phyloP scores from a whole-genome alignment of 805 yeast species.

The Pichia kluyveri region DNA sequence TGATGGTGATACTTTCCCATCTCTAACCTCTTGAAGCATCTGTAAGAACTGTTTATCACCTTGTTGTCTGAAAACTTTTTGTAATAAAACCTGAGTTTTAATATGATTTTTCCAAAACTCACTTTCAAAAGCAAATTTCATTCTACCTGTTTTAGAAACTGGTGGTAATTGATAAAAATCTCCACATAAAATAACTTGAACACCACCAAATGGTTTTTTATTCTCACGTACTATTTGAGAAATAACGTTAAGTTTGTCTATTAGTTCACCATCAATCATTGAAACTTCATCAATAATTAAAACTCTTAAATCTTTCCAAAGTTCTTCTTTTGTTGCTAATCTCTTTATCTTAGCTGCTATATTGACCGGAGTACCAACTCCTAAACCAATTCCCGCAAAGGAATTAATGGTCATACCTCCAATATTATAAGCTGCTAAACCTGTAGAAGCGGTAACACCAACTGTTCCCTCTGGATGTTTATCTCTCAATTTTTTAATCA shows the following conservation, averaged over 20 bases:
- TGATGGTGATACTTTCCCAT: conserved; percentile 44
- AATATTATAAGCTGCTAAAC: conserved; percentile 73
- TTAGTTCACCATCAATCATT: conserved; percentile 64
- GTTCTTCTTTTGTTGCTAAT: conserved; percentile 36
- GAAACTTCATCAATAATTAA: conserved; percentile 71
- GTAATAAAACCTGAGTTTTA: conserved; percentile 46
- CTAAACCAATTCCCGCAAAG: conserved; percentile 72
- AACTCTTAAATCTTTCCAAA: conserved; percentile 53
- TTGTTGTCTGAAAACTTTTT: conserved; percentile 67
- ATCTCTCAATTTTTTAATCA: conserved; percentile 43
- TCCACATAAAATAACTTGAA: conserved; percentile 68
- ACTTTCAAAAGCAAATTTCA: conserved; percentile 57
- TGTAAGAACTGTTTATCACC: conserved; percentile 61
- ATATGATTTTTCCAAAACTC: conserved; percentile 53
- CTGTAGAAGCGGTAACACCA: conserved; percentile 79
- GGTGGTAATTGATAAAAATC: conserved; percentile 83
- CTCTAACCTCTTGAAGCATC: conserved; percentile 69
- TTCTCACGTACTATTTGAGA: conserved; percentile 42
- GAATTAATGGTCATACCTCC: conserved; percentile 75
- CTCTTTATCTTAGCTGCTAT: conserved; percentile 45
- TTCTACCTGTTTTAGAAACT: conserved; percentile 32
- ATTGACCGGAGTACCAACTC: conserved; percentile 39
- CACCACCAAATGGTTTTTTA: conserved; percentile 64
- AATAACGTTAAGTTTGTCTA: conserved; percentile 54
- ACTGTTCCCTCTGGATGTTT: conserved; percentile 42